phyloP scores from a whole-genome alignment of 345 rosid species.

The Citrus unshiu region DNA sequence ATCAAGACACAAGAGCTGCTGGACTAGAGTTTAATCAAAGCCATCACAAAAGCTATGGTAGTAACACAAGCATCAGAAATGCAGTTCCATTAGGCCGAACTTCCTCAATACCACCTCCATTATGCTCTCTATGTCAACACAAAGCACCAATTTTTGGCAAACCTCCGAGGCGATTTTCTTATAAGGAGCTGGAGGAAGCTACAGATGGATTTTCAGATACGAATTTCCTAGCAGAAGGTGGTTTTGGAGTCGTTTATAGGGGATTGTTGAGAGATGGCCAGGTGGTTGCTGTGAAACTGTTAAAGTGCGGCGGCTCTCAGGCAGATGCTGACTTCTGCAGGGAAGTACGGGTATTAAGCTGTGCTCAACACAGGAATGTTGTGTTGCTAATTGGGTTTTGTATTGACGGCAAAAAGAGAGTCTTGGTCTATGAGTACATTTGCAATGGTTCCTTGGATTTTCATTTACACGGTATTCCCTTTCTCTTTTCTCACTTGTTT shows the following conservation, averaged over 20 bases:
- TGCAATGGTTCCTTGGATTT: slow-evolving; percentile 71
- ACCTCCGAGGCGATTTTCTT: slow-evolving; percentile 62
- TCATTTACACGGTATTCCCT: slow-evolving; percentile 57
- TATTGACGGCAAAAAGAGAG: slow-evolving; percentile 45
- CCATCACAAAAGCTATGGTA: slow-evolving; percentile 20
- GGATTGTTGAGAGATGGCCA: slow-evolving; percentile 58
- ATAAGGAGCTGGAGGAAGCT: slow-evolving; percentile 51
- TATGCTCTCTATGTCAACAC: slow-evolving; percentile 70
- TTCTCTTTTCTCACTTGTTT: not conserved
- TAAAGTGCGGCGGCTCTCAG: slow-evolving; percentile 42
- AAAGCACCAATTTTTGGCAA: slow-evolving; percentile 66
- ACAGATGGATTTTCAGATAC: slow-evolving; percentile 55
- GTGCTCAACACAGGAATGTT: slow-evolving; percentile 76
- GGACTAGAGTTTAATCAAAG: slow-evolving; percentile 25
- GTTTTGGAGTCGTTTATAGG: slow-evolving; percentile 56
- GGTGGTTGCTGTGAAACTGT: slow-evolving; percentile 66
- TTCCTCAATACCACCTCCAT: slow-evolving; percentile 65
- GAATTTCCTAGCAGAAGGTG: slow-evolving; percentile 63
- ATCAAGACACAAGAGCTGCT: slow-evolving; percentile 29
- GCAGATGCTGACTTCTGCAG: slow-evolving; percentile 68
- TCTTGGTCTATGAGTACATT: slow-evolving; percentile 67
- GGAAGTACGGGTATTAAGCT: slow-evolving; percentile 70
- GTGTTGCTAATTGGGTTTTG: slow-evolving; percentile 67
- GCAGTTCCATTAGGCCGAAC: slow-evolving; percentile 50
- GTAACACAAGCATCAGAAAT: slow-evolving; percentile 34